Evolutionary conservation across 2,329 filamentous ascomycete species (phyloP).

Genomic region (Fusarium incarnatum): DNA sequence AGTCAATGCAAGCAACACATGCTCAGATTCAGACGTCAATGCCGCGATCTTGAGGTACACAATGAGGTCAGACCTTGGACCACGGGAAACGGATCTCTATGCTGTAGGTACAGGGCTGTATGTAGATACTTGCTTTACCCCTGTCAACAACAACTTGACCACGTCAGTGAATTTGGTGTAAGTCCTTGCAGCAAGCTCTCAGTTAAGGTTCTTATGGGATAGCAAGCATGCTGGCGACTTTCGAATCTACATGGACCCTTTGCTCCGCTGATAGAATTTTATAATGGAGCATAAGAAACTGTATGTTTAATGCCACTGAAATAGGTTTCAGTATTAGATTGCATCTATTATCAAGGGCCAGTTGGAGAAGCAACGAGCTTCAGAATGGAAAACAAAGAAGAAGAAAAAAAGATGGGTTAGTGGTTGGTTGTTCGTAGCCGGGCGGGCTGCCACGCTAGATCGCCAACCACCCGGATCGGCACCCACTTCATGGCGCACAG

Average conservation of each 20-base stretch:
- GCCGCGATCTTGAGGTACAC: conserved; percentile 22
- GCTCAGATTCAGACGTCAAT: conserved; percentile 19
- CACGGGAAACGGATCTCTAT: neutral
- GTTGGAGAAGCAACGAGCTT: conserved; percentile 16
- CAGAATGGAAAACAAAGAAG: neutral
- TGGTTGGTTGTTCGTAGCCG: conserved; percentile 8
- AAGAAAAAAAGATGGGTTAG: conserved; percentile 15
- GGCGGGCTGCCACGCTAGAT: conserved; percentile 41
- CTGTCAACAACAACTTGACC: conserved; percentile 21
- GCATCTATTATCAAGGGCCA: conserved; percentile 5
- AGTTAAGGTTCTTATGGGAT: conserved; percentile 22
- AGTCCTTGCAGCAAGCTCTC: conserved; percentile 16
- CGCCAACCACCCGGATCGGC: conserved; percentile 33
- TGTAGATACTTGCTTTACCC: conserved; percentile 15
- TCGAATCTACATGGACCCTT: neutral
- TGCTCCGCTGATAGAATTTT: neutral
- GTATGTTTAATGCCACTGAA: neutral
- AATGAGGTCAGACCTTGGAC: conserved; percentile 38
- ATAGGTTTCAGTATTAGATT: conserved; percentile 8
- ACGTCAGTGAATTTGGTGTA: conserved; percentile 31
- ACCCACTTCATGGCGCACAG: conserved; percentile 27
- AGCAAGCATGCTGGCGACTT: neutral
- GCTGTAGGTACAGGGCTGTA: neutral
- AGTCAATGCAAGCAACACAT: conserved; percentile 19
- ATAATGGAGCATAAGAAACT: neutral